Base-by-base conservation (phyloP, 495 filamentous ascomycete species). In the Penicillium bialowiezense region DNA sequence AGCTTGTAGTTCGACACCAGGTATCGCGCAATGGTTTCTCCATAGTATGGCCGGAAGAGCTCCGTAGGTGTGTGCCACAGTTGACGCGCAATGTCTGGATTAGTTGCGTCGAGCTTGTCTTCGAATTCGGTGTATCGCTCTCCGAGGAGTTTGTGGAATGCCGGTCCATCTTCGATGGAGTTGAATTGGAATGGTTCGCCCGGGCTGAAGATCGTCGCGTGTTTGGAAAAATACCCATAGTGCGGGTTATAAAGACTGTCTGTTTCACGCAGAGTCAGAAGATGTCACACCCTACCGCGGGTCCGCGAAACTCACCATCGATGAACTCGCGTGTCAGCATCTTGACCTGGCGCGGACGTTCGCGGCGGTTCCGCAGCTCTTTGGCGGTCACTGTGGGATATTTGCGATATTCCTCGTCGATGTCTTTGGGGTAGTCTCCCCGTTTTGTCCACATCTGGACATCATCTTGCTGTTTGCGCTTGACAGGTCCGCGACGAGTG, bases 61-160 rank as follows among this genome's bases (percentile, higher is more conserved):
- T 99, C 93, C 0, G 93, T 99, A 1, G 93, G 93, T 3, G 93
- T 99, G 67, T 97, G 95, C 93, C 93, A 99, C 29, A 99, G 76
- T 73, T 99, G 93, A 2, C 93, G 82, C 23, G 89, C 84, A 3
- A 86, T 79, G 57, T 95, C 88, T 9, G 71, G 76, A 0, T 82
- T 65, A 34, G 73, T 72, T 28, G 75, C 79, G 56, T 99, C 93
- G 15, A 99, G 77, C 19, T 73, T 69, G 67, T 99, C 89, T 66
- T 99, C 93, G 62, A 97, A 97, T 57, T 87, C 80, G 15, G 79
- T 86, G 62, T 97, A 99, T 19, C 88, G 81, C 31, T 87, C 69
- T 1, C 88, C 86, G 1, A 99, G 73, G 41, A 85, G 62, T 20
- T 73, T 60, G 56, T 93, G 75, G 70, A 99, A 99, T 29, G 89